Evolutionary conservation across 2,329 filamentous ascomycete genomes (phyloP), one percentile per base, ranked within the genome.

Genomic region (Plectosphaerella sp.): DNA sequence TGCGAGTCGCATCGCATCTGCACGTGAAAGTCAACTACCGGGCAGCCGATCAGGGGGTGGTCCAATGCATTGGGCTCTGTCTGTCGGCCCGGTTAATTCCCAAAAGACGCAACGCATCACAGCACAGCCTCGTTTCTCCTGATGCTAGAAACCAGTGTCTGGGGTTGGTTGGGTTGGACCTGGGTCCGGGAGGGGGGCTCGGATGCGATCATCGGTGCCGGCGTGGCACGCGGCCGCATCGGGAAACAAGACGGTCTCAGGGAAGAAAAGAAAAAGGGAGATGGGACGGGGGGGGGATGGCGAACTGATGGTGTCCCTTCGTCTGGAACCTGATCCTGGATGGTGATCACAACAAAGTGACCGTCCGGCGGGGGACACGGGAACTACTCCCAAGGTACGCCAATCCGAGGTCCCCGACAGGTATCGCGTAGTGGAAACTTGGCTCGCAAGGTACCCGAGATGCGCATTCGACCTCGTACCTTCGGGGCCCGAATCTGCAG

Each of bases 321-420:
- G 45, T 37, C 24, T 36, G 35, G 47, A 48, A 48, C 47, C 35
- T 48, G 47, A 48, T 48, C 47, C 47, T 39, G 37, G 47, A 15
- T 41, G 47, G 36, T 48, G 47, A 48, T 48, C 47, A 48, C 24
- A 48, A 24, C 47, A 39, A 5, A 22, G 18, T 12, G 47, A 35
- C 47, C 25, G 25, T 39, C 47, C 47, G 35, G 47, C 35, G 16
- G 45, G 18, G 45, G n/a, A n/a, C n/a, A n/a, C 22, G 22, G 22
- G 22, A 22, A 22, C 22, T 22, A 22, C 25, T 33, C 35, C 15
- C 16, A 41, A 20, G 47, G 20, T 25, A 48, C 47, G 5, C 39
- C 5, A 10, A 16, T 22, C 20, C 37, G 16, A 48, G 33, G 36
- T 41, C 20, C 39, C 28, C 41, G 41, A 22, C n/a, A 22, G 18